Evolutionary conservation across 169 alveolate genomes (phyloP), one percentile per base, ranked within the genome.

Genomic region (Plasmodium ovale): DNA sequence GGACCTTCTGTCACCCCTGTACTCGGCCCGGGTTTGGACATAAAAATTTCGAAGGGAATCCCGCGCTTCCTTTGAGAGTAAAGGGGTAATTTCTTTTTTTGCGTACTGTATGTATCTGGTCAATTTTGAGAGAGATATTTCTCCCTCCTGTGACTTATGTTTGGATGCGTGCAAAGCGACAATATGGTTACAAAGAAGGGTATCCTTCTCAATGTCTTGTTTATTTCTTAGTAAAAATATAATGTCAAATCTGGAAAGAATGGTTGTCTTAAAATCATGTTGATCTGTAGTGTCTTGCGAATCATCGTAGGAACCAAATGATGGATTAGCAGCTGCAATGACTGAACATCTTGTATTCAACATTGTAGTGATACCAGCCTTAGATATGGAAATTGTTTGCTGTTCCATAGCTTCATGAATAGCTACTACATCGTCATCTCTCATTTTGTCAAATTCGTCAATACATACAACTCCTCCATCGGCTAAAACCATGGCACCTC

Each of bases 331-430:
- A 0, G 99, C 99, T 12, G 99, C 99, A 39, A 99, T 94, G 12
- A 99, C 99, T 12, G 99, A 96, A 47, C 99, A 97, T 60, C 99
- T 93, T n/a, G 99, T 95, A 88, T 97, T 97, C 67, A 97, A 91
- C 92, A 98, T 97, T 0, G 99, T 98, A 9, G 99, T 99, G 87
- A 99, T 98, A 27, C 99, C 99, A 7, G 99, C 99, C 94, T 99
- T 99, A 4, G 99, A 99, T 72, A 99, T 98, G 31, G 99, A 96
- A 27, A 99, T 98, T 5, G 99, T 99, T 51, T 93, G 99, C 94
- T 99, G 99, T 92, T 99, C 99, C 99, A 99, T 99, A 19, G 99
- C 99, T 92, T 99, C 99, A 89, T 99, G 99, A 82, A 99, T 99
- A 73, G 99, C 99, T 2, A 98, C 99, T 71, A 99, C 97, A 88